These are phyloP conservation scores for Rhytidiadelphus loreus DNA, from an alignment of 225 moss, liverwort and hornwort genomes.

Conservation along the genomic window DNA sequence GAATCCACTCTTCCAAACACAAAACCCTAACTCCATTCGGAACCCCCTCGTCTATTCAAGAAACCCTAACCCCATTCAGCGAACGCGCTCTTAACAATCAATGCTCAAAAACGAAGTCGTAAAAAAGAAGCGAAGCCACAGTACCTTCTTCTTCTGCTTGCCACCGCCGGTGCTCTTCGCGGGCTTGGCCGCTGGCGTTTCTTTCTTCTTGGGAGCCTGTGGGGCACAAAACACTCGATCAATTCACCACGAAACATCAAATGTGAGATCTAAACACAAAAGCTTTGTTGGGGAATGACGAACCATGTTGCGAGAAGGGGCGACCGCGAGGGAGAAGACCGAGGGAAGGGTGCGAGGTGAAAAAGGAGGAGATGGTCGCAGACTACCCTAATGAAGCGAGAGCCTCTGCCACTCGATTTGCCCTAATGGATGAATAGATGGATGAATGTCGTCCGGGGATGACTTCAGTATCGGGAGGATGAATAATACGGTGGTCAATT, in stretches of 20 bases:
- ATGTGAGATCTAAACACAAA: background rate
- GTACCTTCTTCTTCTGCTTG: conserved; percentile 99
- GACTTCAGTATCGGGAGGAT: background rate
- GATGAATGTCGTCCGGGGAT: background rate
- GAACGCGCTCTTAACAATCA: too few species aligned
- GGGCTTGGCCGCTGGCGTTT: conserved; percentile 63
- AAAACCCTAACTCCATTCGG: background rate
- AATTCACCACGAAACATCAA: background rate
- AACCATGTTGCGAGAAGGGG: conserved; percentile 1
- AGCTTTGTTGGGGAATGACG: background rate
- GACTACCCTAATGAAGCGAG: conserved; percentile 9
- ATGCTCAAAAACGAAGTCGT: background rate
- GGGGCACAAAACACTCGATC: background rate
- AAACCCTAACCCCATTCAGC: background rate
- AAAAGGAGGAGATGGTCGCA: background rate
- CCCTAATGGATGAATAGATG: background rate
- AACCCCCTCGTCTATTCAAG: background rate
- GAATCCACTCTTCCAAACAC: background rate
- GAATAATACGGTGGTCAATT: background rate
- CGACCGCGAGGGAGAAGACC: background rate
- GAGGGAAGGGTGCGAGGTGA: background rate
- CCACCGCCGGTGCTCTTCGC: conserved; percentile 92
- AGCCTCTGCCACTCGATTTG: background rate
- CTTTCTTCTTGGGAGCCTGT: conserved; percentile 91
- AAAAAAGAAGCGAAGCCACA: background rate